Percentiles rank a stretch among this genome's conserved stretches.
Evolutionary conservation across 495 filamentous ascomycete species (phyloP).

Genomic region (Podospora pseudocomata): DNA sequence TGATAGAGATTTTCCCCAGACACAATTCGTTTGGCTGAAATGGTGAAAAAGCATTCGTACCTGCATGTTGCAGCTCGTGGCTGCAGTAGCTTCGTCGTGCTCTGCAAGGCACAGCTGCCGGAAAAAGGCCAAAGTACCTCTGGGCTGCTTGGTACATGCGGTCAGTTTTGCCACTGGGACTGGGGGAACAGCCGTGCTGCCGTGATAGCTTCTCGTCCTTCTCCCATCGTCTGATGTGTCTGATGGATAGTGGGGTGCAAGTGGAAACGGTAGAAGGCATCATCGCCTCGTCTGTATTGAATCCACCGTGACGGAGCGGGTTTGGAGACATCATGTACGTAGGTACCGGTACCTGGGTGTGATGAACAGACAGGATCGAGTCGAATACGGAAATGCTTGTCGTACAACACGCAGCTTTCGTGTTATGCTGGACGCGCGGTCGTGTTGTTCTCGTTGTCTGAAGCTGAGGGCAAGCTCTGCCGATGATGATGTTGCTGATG

Average conservation of each 20-base stretch:
- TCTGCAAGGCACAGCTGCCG: slow-evolving; percentile 21
- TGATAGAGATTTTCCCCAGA: slow-evolving; percentile 13
- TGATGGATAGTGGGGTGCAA: background rate
- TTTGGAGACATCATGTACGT: background rate
- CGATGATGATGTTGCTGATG: background rate
- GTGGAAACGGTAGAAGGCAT: background rate
- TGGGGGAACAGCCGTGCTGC: background rate
- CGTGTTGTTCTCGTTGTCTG: background rate
- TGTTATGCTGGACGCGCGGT: background rate
- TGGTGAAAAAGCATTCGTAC: slow-evolving; percentile 20
- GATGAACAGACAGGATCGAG: background rate
- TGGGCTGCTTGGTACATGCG: background rate
- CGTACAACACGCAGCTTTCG: background rate
- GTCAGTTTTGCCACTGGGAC: slow-evolving; percentile 5
- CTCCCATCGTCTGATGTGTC: slow-evolving; percentile 5
- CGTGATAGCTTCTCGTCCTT: background rate
- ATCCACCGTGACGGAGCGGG: background rate
- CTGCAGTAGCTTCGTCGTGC: slow-evolving; percentile 13
- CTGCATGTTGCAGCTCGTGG: slow-evolving; percentile 27
- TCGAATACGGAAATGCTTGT: background rate
- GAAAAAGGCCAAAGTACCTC: slow-evolving; percentile 2
- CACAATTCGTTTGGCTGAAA: slow-evolving; percentile 10
- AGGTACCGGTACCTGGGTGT: background rate
- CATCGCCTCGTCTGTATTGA: background rate
- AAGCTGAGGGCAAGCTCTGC: background rate